Evolutionary conservation across 2,329 filamentous ascomycete species (phyloP).

Genomic region (Neonectria hederae): DNA sequence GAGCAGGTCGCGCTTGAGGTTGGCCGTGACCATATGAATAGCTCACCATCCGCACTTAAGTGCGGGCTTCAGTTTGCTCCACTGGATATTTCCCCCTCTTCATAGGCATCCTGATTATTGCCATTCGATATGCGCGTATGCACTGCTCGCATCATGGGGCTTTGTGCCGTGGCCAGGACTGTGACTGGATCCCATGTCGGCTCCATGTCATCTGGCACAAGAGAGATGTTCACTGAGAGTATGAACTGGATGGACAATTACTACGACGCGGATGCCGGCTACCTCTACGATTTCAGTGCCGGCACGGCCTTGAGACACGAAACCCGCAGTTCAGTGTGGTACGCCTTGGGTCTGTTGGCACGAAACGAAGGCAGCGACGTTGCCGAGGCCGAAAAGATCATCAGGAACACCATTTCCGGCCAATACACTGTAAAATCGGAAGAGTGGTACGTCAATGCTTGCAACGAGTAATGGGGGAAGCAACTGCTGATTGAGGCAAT

Average conservation of each 20-base stretch:
- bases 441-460: constrained; percentile 60
- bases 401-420: constrained; percentile 61
- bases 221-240: constrained; percentile 29
- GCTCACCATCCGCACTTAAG: background rate
- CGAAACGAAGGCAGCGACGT: constrained; percentile 61
- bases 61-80: background rate
- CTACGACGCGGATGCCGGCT: constrained; percentile 62
- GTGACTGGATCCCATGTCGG: constrained; percentile 3
- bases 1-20: background rate
- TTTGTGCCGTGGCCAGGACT: background rate
- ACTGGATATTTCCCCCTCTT: background rate
- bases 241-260: constrained; percentile 60
- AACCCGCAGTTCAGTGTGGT: constrained; percentile 67
- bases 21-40: background rate
- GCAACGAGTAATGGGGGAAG: too few relatives aligned
- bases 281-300: constrained; percentile 61
- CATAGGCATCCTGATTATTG: too few relatives aligned
- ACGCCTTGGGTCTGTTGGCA: constrained; percentile 65
- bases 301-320: constrained; percentile 61
- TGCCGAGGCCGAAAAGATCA: constrained; percentile 61
- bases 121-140: constrained; percentile 9
- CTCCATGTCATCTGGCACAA: constrained; percentile 23
- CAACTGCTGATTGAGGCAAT: too few relatives aligned
- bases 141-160: background rate
- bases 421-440: constrained; percentile 62